Base-by-base conservation (phyloP, 2,329 filamentous ascomycete species). In the Arachnomyces sp. region DNA sequence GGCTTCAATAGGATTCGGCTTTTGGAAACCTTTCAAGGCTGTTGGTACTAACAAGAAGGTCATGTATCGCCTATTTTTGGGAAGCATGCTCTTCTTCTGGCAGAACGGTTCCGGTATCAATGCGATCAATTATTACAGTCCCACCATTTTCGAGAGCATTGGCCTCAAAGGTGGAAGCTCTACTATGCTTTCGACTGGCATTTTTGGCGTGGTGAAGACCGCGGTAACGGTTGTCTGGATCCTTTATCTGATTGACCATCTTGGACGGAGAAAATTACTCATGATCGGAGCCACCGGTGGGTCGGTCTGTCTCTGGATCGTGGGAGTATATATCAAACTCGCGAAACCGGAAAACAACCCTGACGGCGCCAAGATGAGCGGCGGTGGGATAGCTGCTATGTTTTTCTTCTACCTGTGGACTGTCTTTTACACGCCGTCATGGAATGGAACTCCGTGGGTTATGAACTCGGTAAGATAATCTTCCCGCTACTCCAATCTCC, bases 61-160 rank as follows among this genome's bases (percentile, higher is more conserved):
- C 17, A 77, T 77, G 49, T 86, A 78, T 69, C 77, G 84, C 31
- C 80, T 90, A 62, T 75, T 86, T 57, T 71, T 89, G 8, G 84
- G 84, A 34, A 75, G 75, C 40, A 75, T 84, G 53, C 71, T 90
- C 14, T 89, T 89, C 69, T 67, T 89, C 39, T 87, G 80, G 73
- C 85, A 90, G 61, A 90, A 90, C 52, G 80, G 80, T 36, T 73
- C 68, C 3, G 84, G 84, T 2, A 87, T 87, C 66, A 87, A 87
- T 50, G 82, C 83, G 14, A 81, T 85, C 66, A 87, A 86, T 67
- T 87, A 86, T 64, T 86, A 82, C 61, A 73, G 68, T 1, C 82
- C 82, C 0, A 82, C 75, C 0, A 75, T 86, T 7, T 86, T 87
- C 69, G 73, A 72, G 44, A 75, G 71, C 9, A 74, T 85, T 31